phyloP scores from a whole-genome alignment of 2,329 filamentous ascomycete genomes.

The Xenoacremonium recifei region DNA sequence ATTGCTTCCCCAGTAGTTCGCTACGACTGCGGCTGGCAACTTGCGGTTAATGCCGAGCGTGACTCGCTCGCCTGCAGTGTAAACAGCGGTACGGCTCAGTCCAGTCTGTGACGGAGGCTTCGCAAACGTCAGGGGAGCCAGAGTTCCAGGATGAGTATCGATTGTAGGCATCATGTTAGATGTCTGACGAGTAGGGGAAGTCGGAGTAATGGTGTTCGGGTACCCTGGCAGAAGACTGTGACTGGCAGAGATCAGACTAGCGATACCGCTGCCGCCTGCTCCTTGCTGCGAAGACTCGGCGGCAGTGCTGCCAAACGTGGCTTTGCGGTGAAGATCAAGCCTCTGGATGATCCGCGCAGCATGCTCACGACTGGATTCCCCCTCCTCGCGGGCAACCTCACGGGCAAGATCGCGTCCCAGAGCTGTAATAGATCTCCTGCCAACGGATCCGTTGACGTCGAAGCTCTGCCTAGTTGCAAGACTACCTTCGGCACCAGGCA shows the following conservation, averaged over 20 bases:
- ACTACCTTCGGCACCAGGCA: slow-evolving; percentile 57
- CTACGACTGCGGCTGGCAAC: slow-evolving; percentile 82
- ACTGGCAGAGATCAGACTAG: slow-evolving; percentile 81
- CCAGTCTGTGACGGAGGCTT: slow-evolving; percentile 82
- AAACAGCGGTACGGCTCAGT: slow-evolving; percentile 81
- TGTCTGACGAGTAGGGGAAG: slow-evolving; percentile 26
- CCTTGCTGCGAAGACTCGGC: slow-evolving; percentile 37
- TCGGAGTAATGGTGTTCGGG: slow-evolving; percentile 29
- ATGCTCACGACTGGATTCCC: slow-evolving; percentile 75
- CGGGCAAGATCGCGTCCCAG: slow-evolving; percentile 46
- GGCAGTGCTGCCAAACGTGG: slow-evolving; percentile 52
- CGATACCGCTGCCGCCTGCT: slow-evolving; percentile 64
- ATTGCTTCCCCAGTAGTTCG: slow-evolving; percentile 90
- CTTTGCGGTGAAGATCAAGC: slow-evolving; percentile 83
- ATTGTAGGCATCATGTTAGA: slow-evolving; percentile 35
- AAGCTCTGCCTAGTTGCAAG: slow-evolving; percentile 65
- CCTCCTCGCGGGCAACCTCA: slow-evolving; percentile 64
- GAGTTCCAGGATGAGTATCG: slow-evolving; percentile 54
- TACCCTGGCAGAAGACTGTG: slow-evolving; percentile 73
- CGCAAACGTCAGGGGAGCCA: slow-evolving; percentile 80
- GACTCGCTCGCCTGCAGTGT: slow-evolving; percentile 74
- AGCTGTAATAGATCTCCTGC: slow-evolving; percentile 57
- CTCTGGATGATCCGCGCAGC: slow-evolving; percentile 89
- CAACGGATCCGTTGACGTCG: slow-evolving; percentile 57
- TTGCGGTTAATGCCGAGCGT: slow-evolving; percentile 65